A percentile compares a stretch with the other conserved stretches of the same genome.
Conservation (phyloP, 2,329 filamentous ascomycete genomes). For the Xylaria sp. region DNA sequence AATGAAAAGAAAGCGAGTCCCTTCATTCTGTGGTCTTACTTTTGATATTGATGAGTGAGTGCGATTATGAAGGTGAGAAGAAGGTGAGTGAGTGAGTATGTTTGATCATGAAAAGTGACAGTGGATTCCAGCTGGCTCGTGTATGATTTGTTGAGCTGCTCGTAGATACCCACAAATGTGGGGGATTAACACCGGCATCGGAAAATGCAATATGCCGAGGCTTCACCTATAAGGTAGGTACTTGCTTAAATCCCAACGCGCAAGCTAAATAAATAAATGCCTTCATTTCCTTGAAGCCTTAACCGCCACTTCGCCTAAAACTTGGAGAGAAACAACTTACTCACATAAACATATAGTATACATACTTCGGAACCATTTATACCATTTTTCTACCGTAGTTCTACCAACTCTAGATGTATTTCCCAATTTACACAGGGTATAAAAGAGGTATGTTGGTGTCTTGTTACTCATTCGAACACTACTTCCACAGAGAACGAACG, state of each 20-base stretch:
- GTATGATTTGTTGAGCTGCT: neutral
- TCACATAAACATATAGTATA: neutral
- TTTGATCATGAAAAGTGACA: constrained; percentile 7
- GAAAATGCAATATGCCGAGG: constrained; percentile 29
- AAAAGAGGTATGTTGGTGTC: neutral
- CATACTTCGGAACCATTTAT: neutral
- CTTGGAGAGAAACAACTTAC: neutral
- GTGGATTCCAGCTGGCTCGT: neutral
- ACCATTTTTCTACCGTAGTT: neutral
- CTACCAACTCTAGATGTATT: neutral
- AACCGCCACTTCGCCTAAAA: neutral
- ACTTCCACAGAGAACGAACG: neutral
- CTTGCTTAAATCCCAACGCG: too few species aligned
- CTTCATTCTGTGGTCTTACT: constrained; percentile 1
- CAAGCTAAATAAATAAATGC: too few species aligned
- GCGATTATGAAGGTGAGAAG: neutral
- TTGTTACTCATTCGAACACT: neutral
- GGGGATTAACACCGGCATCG: constrained; percentile 1
- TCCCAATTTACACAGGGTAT: neutral
- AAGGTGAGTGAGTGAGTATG: constrained; percentile 4
- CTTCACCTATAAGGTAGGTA: too few species aligned
- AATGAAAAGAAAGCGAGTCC: neutral
- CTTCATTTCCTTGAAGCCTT: neutral
- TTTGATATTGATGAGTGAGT: constrained; percentile 23
- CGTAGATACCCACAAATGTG: neutral